Evolutionary conservation across 2,329 filamentous ascomycete genomes (phyloP), one percentile per base, ranked within the genome.

Genomic region (Fusarium siculi): DNA sequence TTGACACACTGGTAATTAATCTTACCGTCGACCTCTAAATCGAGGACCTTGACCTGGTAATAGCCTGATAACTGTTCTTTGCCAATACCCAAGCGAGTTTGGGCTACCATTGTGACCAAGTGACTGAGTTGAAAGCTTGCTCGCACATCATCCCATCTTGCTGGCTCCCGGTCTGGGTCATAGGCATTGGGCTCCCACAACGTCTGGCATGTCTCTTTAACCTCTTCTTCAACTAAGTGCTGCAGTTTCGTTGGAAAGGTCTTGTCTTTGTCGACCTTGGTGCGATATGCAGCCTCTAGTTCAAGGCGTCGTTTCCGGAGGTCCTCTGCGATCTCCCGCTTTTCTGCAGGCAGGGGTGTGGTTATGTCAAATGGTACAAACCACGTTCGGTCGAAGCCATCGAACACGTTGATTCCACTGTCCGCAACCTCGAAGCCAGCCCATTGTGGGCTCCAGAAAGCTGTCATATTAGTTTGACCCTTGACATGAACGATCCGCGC

Each of bases 371-470:
- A 69, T 5, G 76, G 76, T 8, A 78, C 49, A 59, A 72, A 77
- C 76, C 73, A 78, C 23, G 55, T 74, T 21, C 66, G 62, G 32
- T 77, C 72, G 36, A 74, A 78, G 5, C 76, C 76, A 54, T 78
- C 76, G 40, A 72, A 78, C 9, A 76, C 9, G 19, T 39, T 66
- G 34, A 76, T 59, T 8, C 73, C 74, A 56, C 58, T 53, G 11
- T 25, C 14, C 8, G 39, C 50, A 18, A 44, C 23, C 28, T 59
- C 47, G 14, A 59, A 34, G 7, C 60, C 52, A 10, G 65, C 67
- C 43, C 63, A 71, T 25, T 68, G 65, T 30, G 68, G 70, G 19
- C 70, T 77, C 72, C 72, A 77, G 23, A 76, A 64, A 36, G 65
- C 37, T 23, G 74, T 76, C 28, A 68, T 50, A 49, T 77, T 73